Base-by-base conservation (phyloP, 2,329 filamentous ascomycete genomes). In the Davidsoniella australis region DNA sequence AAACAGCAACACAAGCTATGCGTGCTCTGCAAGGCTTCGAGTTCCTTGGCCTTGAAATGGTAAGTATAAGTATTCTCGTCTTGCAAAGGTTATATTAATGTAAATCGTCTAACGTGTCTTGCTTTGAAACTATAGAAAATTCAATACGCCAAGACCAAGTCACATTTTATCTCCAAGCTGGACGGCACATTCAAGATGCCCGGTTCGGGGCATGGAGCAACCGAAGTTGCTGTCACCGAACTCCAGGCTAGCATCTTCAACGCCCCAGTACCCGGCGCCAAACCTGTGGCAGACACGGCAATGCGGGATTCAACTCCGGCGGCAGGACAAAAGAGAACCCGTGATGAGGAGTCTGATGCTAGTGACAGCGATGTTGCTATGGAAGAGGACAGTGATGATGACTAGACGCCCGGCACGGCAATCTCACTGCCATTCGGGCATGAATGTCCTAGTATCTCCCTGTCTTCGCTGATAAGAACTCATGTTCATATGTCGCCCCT, bases 1-100 rank as follows among this genome's bases (percentile, higher is more conserved):
- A 94, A 56, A 79, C 85, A n/a, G 86, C 87, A 47, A 94, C 88
- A 20, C 86, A 94, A 61, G 91, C 91, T 1, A 85, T 98, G 85
- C 73, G 89, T 56, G 79, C 85, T 9, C 68, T 95, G 44, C 82
- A 96, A 57, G 86, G 85, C 2, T 85, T 86, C 59, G 76, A 83
- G 2, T 87, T 98, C 56, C 81, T 93, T 55, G 91, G 88, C 14
- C 79, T 77, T 55, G 75, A 86, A 56, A 78, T 98, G 71, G 89
- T 95, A 63, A 55, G 82, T 70, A 33, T 94, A 63, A 55, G 82
- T 70, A 33, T 14, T 14, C 37, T 29, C n/a, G 17, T 41, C 26
- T 45, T 10, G 38, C 20, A 33, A 4, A 46, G 49, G 8, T 47
- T 23, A 18, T 12, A 41, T 38, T 24, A 5, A 1, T 3, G n/a